phyloP scores from a whole-genome alignment of 352 stramenopile species.

The Globisporangium barbulae region DNA sequence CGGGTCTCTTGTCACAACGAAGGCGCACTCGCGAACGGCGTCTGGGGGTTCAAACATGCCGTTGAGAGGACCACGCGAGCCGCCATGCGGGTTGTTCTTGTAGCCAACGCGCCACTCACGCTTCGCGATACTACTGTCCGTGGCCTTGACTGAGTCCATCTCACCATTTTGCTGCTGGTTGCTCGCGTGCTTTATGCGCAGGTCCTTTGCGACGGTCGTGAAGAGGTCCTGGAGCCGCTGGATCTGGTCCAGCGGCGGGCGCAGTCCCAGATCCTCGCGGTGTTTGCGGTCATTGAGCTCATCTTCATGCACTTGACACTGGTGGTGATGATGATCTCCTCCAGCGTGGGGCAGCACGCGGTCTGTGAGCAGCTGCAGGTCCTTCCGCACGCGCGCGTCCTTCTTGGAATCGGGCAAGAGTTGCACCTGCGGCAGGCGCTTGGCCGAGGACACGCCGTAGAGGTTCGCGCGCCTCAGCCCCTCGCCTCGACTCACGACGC shows the following conservation, averaged over 20 bases:
- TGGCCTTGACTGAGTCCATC: background rate
- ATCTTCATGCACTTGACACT: conserved; percentile 28
- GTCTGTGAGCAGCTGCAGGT: conserved; percentile 34
- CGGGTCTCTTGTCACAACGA: conserved; percentile 8
- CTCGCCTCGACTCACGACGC: conserved; percentile 15
- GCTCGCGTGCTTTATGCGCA: conserved; percentile 14
- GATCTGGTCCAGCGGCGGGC: conserved; percentile 49
- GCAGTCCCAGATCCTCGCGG: conserved; percentile 36
- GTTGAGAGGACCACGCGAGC: conserved; percentile 22
- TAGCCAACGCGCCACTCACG: conserved; percentile 47
- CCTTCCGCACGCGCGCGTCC: conserved; percentile 42
- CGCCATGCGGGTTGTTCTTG: conserved; percentile 30
- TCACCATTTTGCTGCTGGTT: background rate
- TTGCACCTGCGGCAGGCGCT: conserved; percentile 33
- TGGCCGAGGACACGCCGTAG: conserved; percentile 34
- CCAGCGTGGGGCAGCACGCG: background rate
- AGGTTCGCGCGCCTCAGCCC: conserved; percentile 33
- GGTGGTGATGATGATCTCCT: conserved; percentile 9
- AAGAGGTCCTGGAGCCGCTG: conserved; percentile 40
- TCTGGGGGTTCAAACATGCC: conserved; percentile 54
- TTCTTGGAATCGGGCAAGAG: conserved; percentile 14
- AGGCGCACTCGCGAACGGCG: conserved; percentile 26
- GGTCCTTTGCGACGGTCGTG: conserved; percentile 44
- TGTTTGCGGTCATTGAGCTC: conserved; percentile 55
- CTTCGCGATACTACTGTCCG: conserved; percentile 8